Evolutionary conservation across 2,329 filamentous ascomycete species (phyloP), one percentile per base, ranked within the genome.

Genomic region (Fusarium sp.): DNA sequence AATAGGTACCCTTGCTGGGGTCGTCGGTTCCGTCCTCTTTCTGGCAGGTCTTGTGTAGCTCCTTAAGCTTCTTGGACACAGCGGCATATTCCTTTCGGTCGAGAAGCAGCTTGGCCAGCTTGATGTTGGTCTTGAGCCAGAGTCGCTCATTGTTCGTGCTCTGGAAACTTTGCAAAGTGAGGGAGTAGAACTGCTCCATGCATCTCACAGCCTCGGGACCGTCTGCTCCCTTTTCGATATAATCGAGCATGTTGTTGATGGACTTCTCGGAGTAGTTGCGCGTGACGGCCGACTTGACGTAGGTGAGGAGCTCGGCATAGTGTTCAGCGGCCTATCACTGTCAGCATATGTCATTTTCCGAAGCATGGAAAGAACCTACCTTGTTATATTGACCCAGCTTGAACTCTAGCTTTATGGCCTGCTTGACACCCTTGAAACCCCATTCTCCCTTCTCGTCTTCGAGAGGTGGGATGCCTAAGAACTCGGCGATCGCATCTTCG

Each of bases 241-340:
- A 97, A 81, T 98, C 96, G 45, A 99, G 89, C 90, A 99, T 97
- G 79, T 97, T 98, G 82, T 98, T 98, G 82, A 99, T 97, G 14
- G 95, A 98, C 79, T 98, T 98, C 80, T 99, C 96, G 3, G 96
- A 97, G 80, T 98, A 98, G 80, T 98, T 99, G 66, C 96, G 90
- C 39, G 96, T 98, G 45, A 99, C 95, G 10, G 95, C 95, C 5
- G 93, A 96, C 79, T 96, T 97, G 81, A 98, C 94, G 75, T 98
- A 99, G 45, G 94, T 98, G 69, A 99, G 88, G 29, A 99, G 92
- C 81, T 98, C 94, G 69, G 88, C 90, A 80, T 97, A 99, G 80
- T 99, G 94, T 76, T 95, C 89, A 46, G 94, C 89, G 10, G 95
- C 95, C 93, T 97, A 50, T 47, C 20, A 71, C 76, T 75, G 72